Evolutionary conservation across 768 basidiomycete genomes (phyloP).

Genomic region (Clavaria fumosa): DNA sequence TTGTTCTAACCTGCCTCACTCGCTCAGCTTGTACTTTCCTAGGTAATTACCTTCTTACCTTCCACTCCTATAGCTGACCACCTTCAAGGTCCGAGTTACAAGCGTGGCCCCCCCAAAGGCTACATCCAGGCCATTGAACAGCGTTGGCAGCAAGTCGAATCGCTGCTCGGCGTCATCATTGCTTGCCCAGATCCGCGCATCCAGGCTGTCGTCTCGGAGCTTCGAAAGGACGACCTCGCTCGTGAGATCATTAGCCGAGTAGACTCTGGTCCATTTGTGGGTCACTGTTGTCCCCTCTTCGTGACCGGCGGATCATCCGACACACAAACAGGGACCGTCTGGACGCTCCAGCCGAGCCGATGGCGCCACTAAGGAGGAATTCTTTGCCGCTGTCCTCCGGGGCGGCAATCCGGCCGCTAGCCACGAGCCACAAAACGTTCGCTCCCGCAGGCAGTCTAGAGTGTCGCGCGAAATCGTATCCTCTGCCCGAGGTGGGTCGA

Average conservation of each 20-base stretch:
- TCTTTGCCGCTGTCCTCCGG: constrained; percentile 57
- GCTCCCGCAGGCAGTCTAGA: constrained; percentile 58
- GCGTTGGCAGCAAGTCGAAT: constrained; percentile 84
- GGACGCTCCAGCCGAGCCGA: constrained; percentile 46
- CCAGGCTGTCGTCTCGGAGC: constrained; percentile 42
- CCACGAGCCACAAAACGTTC: constrained; percentile 40
- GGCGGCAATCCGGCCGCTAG: constrained; percentile 33
- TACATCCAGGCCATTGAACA: constrained; percentile 91
- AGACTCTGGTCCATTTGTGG: constrained; percentile 65
- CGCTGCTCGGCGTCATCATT: constrained; percentile 69
- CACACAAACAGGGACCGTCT: constrained; percentile 45
- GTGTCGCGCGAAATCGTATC: constrained; percentile 71
- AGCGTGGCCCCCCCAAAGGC: constrained; percentile 76
- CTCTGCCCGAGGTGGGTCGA: constrained; percentile 35
- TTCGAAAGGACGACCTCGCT: constrained; percentile 61
- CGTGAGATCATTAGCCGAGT: constrained; percentile 64
- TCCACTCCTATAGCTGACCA: background rate
- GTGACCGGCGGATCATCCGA: constrained; percentile 6
- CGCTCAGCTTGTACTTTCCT: constrained; percentile 50
- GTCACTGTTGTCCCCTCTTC: constrained; percentile 12
- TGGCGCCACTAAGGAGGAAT: constrained; percentile 60
- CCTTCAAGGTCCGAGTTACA: constrained; percentile 52
- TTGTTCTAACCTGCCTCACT: too few species aligned
- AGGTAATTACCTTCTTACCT: constrained; percentile 31
- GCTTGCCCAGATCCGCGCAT: constrained; percentile 55